Evolutionary conservation across 768 basidiomycete genomes (phyloP).

Genomic region (Antrodiella citrinella): DNA sequence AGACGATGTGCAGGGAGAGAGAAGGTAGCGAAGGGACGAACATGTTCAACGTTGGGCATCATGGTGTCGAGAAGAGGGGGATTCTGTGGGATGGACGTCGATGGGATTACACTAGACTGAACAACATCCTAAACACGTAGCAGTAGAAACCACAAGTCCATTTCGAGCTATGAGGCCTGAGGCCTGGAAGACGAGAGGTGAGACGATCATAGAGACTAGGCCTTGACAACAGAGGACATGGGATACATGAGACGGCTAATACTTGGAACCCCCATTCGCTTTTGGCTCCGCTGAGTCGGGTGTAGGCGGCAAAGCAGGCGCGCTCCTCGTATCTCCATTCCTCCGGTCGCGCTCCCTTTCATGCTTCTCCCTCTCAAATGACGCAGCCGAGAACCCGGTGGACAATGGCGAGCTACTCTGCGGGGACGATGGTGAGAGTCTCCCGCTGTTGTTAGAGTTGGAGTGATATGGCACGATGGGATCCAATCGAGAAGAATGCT

Average conservation of each 20-base stretch:
- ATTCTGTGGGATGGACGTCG: neutral
- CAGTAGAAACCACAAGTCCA: neutral
- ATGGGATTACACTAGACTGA: neutral
- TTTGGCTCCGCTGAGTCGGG: constrained; percentile 37
- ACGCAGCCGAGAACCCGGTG: constrained; percentile 25
- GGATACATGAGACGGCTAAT: neutral
- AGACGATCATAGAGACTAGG: no score
- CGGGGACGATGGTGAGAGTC: constrained; percentile 29
- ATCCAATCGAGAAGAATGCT: constrained; percentile 15
- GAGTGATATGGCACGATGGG: constrained; percentile 13
- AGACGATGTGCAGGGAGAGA: no score
- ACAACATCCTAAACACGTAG: neutral
- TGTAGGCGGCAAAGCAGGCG: constrained; percentile 30
- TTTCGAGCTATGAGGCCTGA: no score
- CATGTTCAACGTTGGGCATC: neutral
- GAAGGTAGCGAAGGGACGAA: neutral
- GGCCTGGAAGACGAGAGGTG: no score
- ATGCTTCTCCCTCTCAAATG: constrained; percentile 31
- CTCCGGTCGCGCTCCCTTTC: constrained; percentile 42
- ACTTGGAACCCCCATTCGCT: constrained; percentile 11
- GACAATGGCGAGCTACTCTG: constrained; percentile 30
- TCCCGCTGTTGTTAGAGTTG: constrained; percentile 10
- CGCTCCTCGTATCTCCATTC: neutral
- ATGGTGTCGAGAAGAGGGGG: no score
- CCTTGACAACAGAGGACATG: no score